Evolutionary conservation across 805 yeast species (phyloP).

Genomic region (Saccharomyces mikatae): DNA sequence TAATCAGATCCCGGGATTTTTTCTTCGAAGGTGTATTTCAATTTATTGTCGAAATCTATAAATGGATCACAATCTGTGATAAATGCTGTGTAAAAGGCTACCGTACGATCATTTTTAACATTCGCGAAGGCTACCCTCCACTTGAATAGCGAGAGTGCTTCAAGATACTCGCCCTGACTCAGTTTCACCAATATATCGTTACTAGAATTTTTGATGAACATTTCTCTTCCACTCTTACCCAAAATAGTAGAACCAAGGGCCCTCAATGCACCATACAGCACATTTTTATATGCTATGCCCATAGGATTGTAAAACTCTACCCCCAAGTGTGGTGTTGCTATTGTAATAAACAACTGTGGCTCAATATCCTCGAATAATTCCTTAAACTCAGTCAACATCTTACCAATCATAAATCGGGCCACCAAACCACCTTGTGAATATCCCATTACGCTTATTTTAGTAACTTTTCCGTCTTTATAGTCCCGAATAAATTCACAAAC

Average conservation of each 20-base stretch:
- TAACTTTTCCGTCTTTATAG: constrained; percentile 24
- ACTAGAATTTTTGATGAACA: constrained; percentile 45
- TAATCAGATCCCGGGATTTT: constrained; percentile 26
- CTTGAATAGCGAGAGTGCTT: constrained; percentile 52
- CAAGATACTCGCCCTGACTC: constrained; percentile 35
- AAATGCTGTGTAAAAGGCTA: constrained; percentile 76
- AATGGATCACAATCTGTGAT: constrained; percentile 72
- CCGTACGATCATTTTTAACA: constrained; percentile 74
- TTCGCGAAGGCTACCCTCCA: constrained; percentile 61
- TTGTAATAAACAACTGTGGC: constrained; percentile 57
- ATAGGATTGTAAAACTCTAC: constrained; percentile 39
- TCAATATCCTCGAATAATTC: constrained; percentile 47
- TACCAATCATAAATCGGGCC: constrained; percentile 73
- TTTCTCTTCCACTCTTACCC: constrained; percentile 66
- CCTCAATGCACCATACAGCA: constrained; percentile 34
- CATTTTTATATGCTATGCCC: constrained; percentile 20
- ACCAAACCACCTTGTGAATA: constrained; percentile 87
- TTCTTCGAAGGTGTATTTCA: constrained; percentile 41
- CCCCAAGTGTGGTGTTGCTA: constrained; percentile 78
- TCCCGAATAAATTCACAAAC: constrained; percentile 39
- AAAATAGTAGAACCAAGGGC: constrained; percentile 45
- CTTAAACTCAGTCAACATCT: constrained; percentile 43
- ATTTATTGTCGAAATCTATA: constrained; percentile 42
- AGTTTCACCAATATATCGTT: constrained; percentile 39
- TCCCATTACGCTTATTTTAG: constrained; percentile 66